phyloP scores from a whole-genome alignment of 2,329 filamentous ascomycete genomes.

The Davidsoniella australis region DNA sequence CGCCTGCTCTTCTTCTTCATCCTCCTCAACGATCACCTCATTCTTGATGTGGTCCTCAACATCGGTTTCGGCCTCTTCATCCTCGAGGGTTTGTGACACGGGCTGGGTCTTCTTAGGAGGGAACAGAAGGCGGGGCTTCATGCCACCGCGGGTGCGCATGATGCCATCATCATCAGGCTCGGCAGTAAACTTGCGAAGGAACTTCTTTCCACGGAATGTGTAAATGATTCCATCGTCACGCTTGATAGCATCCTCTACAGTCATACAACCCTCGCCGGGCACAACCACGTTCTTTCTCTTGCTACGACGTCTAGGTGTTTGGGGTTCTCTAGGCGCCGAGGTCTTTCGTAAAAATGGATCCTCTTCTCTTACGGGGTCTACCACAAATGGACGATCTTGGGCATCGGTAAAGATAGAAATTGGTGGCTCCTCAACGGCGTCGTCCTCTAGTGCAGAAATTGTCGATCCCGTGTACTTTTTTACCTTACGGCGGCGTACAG shows the following conservation, averaged over 20 bases:
- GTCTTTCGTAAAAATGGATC: conserved; percentile 53
- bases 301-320: conserved; percentile 30
- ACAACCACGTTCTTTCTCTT: conserved; percentile 37
- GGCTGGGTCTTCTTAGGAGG: conserved; percentile 29
- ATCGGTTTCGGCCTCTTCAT: conserved; percentile 43
- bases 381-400: conserved; percentile 56
- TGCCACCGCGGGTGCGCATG: conserved; percentile 41
- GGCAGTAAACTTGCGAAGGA: conserved; percentile 51
- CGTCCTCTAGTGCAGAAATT: conserved; percentile 35
- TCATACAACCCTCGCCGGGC: conserved; percentile 38
- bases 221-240: conserved; percentile 60
- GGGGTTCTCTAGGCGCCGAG: conserved; percentile 15
- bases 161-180: conserved; percentile 21
- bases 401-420: conserved; percentile 66
- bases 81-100: conserved; percentile 28
- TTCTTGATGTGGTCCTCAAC: conserved; percentile 32
- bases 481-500: conserved; percentile 38
- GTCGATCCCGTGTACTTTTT: conserved; percentile 39
- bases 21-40: conserved; percentile 10
- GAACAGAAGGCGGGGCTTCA: conserved; percentile 60
- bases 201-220: conserved; percentile 64
- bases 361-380: conserved; percentile 40
- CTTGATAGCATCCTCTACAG: conserved; percentile 43
- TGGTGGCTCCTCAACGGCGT: conserved; percentile 32
- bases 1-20: conserved; percentile 16